Percentiles rank a stretch among this genome's conserved stretches.
phyloP scores from a whole-genome alignment of 1,284 basidiomycete species.

The Apiotrichum domesticum region DNA sequence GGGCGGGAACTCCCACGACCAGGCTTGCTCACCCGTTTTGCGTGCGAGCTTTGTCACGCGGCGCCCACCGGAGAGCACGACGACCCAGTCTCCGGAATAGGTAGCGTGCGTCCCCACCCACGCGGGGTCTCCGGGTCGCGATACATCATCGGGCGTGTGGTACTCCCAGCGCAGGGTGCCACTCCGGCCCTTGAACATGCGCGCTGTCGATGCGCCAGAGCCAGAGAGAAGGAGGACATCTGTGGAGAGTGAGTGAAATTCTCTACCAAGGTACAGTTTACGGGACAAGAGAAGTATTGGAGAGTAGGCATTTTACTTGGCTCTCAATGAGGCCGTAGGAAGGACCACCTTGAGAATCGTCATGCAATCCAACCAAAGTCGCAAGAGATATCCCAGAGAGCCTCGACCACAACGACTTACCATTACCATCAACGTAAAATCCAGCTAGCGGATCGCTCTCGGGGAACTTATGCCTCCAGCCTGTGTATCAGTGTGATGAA shows the following conservation, averaged over 20 bases:
- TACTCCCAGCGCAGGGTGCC: conserved; percentile 68
- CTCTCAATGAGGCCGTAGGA: too few relatives aligned
- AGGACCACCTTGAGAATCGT: too few relatives aligned
- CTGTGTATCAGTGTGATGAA: conserved; percentile 48
- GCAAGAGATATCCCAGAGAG: background rate
- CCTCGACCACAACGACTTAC: conserved; percentile 46
- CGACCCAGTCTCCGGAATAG: conserved; percentile 34
- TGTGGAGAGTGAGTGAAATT: conserved; percentile 53
- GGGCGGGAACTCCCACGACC: conserved; percentile 36
- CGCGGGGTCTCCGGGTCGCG: conserved; percentile 21
- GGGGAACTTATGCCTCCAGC: background rate
- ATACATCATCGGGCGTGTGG: conserved; percentile 4
- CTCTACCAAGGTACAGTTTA: conserved; percentile 58
- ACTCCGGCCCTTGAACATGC: conserved; percentile 60
- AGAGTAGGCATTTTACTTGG: too few relatives aligned
- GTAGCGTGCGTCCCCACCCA: conserved; percentile 50
- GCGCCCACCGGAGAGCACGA: conserved; percentile 36
- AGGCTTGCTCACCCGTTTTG: conserved; percentile 26
- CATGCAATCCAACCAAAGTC: too few relatives aligned
- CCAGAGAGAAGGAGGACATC: conserved; percentile 71
- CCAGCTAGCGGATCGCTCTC: conserved; percentile 24
- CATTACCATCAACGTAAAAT: conserved; percentile 59
- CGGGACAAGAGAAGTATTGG: too few relatives aligned
- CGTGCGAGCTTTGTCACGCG: conserved; percentile 29
- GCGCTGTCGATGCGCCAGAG: conserved; percentile 62